These are phyloP conservation scores for Rhododendron henanense DNA, from an alignment of 148 eudicot genomes.

Conservation along the genomic window DNA sequence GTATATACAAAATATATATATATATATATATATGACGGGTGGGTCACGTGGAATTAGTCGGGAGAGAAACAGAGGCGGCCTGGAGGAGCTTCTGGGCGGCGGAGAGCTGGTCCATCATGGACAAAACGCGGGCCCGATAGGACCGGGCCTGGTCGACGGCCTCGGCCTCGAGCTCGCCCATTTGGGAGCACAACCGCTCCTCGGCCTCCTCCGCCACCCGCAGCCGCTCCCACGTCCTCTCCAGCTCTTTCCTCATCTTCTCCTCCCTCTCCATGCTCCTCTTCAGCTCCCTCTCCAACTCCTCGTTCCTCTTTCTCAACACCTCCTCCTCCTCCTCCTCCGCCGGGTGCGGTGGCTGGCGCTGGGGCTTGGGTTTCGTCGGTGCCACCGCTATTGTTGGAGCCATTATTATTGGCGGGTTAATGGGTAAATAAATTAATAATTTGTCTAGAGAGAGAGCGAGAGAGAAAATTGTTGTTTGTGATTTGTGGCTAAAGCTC, in stretches of 20 bases:
- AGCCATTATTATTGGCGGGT: background rate
- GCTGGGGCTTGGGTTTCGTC: background rate
- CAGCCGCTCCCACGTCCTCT: conserved; percentile 32
- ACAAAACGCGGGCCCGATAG: conserved; percentile 28
- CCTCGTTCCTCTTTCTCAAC: conserved; percentile 45
- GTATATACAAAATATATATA: no score
- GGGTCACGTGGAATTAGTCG: conserved; percentile 4
- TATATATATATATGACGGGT: background rate
- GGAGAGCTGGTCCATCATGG: conserved; percentile 53
- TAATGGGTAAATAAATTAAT: no score
- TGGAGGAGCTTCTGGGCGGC: conserved; percentile 25
- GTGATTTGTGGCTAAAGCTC: background rate
- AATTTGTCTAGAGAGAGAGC: background rate
- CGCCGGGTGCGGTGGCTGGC: background rate
- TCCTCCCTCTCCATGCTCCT: conserved; percentile 56
- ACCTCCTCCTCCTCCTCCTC: conserved; percentile 8
- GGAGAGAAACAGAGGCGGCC: background rate
- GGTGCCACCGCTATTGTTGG: conserved; percentile 4
- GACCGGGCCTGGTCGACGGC: conserved; percentile 53
- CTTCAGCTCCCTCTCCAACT: conserved; percentile 53
- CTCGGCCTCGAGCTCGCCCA: conserved; percentile 74
- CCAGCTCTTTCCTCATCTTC: conserved; percentile 45
- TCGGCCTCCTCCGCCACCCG: conserved; percentile 76
- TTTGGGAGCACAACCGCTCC: conserved; percentile 61
- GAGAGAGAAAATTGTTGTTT: no score